Base-by-base conservation (phyloP, 1,284 basidiomycete genomes). In the Trametes pubescens region DNA sequence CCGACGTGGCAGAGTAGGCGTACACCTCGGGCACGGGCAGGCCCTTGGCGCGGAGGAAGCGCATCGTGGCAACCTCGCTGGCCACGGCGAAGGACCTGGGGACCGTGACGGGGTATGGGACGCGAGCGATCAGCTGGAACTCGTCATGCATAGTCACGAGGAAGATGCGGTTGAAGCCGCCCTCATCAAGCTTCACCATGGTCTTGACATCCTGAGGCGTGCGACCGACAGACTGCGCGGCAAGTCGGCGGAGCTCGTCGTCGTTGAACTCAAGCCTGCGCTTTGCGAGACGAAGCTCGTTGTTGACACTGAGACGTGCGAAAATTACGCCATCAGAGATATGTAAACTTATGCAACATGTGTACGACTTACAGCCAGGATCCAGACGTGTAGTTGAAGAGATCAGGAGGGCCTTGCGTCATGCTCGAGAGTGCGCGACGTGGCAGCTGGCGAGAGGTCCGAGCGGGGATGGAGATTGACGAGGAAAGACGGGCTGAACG, bases 61-160 rank as follows among this genome's bases (percentile, higher is more conserved):
- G 65, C 78, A 85, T 80, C 16, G 84, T 85, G 60, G 84, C 82
- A 24, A 82, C 84, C 75, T 85, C 84, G 69, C 83, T 85, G 38
- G 84, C 83, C 51, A 83, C 57, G 68, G 79, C 78, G 69, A 74
- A 81, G 73, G 65, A 78, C 72, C 82, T 84, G 71, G 81, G 82
- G 29, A 72, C 68, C 61, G 76, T 79, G 53, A 69, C 62, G 4
- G 80, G 81, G 76, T 84, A 84, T 61, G 84, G 83, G 68, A 84
- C 78, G 60, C 81, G 82, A 0, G 81, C 82, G 0, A 84, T 75
- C 76, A 86, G 76, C 69, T 79, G 66, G 73, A 81, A 79, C 65
- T 73, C 78, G 63, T 74, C 76, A 64, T 67, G 72, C 76, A 84
- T 72, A 66, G 82, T 82, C 72, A 85, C 76, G 69, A 82, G 75